These are phyloP conservation scores for Teunomyces tritomae DNA, from an alignment of 805 yeast genomes.

Conservation along the genomic window DNA sequence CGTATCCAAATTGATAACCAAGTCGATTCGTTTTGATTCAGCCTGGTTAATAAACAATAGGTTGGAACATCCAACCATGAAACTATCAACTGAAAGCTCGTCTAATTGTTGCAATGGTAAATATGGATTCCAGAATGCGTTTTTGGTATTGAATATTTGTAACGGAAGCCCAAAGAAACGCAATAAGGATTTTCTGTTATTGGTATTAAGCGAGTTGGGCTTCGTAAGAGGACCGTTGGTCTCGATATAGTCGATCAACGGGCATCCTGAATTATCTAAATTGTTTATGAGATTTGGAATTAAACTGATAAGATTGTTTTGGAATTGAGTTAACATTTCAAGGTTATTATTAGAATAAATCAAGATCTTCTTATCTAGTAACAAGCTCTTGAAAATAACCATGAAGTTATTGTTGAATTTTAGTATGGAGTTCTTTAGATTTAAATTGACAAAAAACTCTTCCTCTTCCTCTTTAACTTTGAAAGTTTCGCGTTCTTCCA, in stretches of 20 bases:
- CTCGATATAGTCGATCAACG: constrained; percentile 53
- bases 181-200: constrained; percentile 74
- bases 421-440: constrained; percentile 61
- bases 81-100: constrained; percentile 61
- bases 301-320: constrained; percentile 77
- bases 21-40: constrained; percentile 59
- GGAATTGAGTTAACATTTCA: constrained; percentile 75
- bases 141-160: constrained; percentile 73
- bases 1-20: constrained; percentile 70
- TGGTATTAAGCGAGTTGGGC: constrained; percentile 69
- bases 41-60: constrained; percentile 67
- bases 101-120: constrained; percentile 90
- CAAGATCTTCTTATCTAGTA: constrained; percentile 71
- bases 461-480: constrained; percentile 25
- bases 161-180: constrained; percentile 85
- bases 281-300: constrained; percentile 77
- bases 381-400: constrained; percentile 68
- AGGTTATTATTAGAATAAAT: constrained; percentile 75
- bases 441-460: constrained; percentile 60
- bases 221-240: constrained; percentile 50
- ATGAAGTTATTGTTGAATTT: constrained; percentile 59
- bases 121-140: constrained; percentile 89
- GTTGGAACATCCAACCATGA: constrained; percentile 84
- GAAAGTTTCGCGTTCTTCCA: constrained; percentile 12
- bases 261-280: constrained; percentile 78